phyloP scores from a whole-genome alignment of 2,329 filamentous ascomycete genomes.

The Xylariaceae sp. region DNA sequence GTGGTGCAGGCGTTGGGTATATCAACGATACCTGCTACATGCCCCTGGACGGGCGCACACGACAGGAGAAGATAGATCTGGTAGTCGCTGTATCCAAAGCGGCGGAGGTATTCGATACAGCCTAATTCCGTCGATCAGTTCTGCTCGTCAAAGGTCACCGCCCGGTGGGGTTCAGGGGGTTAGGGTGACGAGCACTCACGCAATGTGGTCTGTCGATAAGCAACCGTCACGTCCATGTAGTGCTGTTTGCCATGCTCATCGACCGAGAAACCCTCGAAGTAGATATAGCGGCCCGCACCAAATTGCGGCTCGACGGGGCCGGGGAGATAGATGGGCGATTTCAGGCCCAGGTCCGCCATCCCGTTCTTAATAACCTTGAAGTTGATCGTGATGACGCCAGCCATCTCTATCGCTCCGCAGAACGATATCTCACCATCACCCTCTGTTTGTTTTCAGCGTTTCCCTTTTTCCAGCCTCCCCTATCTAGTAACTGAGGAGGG shows the following conservation, averaged over 20 bases:
- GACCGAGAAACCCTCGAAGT: constrained; percentile 89
- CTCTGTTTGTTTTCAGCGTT: constrained; percentile 47
- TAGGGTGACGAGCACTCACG: constrained; percentile 38
- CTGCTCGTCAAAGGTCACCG: background rate
- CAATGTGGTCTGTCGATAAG: constrained; percentile 80
- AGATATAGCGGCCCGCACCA: constrained; percentile 77
- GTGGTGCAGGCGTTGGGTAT: constrained; percentile 92
- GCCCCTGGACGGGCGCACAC: constrained; percentile 84
- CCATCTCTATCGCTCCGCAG: constrained; percentile 92
- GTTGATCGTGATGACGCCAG: constrained; percentile 86
- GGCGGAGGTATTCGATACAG: constrained; percentile 76
- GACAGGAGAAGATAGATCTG: constrained; percentile 86
- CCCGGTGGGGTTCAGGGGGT: too few relatives aligned
- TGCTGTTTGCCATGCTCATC: constrained; percentile 89
- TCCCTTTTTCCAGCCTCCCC: background rate
- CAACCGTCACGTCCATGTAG: constrained; percentile 83
- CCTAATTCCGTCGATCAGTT: constrained; percentile 39
- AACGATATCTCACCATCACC: constrained; percentile 92
- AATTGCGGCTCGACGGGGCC: constrained; percentile 89
- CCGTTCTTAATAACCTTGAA: constrained; percentile 86
- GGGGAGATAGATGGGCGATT: constrained; percentile 81
- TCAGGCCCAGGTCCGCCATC: constrained; percentile 72
- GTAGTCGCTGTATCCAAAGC: constrained; percentile 72
- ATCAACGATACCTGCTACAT: constrained; percentile 87
- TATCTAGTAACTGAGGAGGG: background rate